phyloP scores from a whole-genome alignment of 208 protist species.

The Borovskyia barvae region DNA sequence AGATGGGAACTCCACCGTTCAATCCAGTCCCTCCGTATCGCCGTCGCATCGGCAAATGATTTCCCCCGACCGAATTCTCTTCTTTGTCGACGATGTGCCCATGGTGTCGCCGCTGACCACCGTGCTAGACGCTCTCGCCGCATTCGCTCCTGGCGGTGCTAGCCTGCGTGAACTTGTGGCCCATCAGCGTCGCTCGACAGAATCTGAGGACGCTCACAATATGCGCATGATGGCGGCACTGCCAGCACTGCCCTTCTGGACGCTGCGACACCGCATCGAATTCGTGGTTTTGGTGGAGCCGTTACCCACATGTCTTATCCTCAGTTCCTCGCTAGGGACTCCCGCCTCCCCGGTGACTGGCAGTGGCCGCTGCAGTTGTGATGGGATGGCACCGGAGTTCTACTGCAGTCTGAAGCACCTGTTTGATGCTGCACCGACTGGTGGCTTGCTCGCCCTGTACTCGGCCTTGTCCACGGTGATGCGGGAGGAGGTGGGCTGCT shows the following conservation, averaged over 20 bases:
- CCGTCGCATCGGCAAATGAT: too few species aligned
- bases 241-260: constrained; percentile 40
- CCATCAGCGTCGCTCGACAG: constrained; percentile 1
- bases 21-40: too few species aligned
- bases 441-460: constrained; percentile 16
- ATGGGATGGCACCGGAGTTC: constrained; percentile 12
- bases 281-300: constrained; percentile 49
- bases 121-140: constrained; percentile 34
- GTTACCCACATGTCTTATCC: constrained; percentile 16
- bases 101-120: constrained; percentile 39
- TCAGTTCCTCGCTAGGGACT: not conserved
- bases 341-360: not conserved
- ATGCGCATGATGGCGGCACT: constrained; percentile 14
- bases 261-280: constrained; percentile 37
- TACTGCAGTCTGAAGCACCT: constrained; percentile 33
- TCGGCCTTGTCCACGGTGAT: constrained; percentile 5
- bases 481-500: constrained; percentile 7
- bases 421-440: constrained; percentile 19
- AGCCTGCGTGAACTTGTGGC: constrained; percentile 28
- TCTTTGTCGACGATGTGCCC: constrained; percentile 37
- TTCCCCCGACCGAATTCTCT: constrained; percentile 28
- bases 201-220: constrained; percentile 14
- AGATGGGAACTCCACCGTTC: not conserved
- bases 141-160: constrained; percentile 19
- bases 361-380: constrained; percentile 19